Conservation (phyloP, 371 early-diverging fungal species). For the Mucor racemosus region DNA sequence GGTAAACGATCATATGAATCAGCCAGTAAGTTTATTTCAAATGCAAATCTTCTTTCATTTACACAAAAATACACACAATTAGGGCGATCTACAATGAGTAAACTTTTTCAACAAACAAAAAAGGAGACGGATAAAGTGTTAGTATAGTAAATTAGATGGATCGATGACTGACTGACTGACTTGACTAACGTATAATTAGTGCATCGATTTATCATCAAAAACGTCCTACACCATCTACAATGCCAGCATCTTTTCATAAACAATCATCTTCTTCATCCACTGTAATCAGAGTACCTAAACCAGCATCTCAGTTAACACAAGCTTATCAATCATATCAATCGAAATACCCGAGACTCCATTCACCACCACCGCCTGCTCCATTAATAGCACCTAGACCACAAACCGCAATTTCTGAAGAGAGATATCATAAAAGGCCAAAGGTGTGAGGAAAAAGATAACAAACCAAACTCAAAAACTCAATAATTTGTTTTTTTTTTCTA, state of each 20-base stretch:
- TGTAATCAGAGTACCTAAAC: conserved; percentile 17
- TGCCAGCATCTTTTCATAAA: not conserved
- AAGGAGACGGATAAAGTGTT: conserved; percentile 42
- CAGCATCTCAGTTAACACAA: conserved; percentile 19
- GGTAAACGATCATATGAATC: conserved; percentile 29
- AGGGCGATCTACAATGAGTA: conserved; percentile 38
- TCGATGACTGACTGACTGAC: not conserved
- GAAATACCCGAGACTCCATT: conserved; percentile 12
- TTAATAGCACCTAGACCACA: not conserved
- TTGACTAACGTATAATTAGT: conserved; percentile 10
- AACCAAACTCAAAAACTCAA: too few relatives aligned
- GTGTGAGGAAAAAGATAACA: not conserved
- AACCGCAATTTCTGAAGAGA: not conserved
- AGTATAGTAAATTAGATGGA: conserved; percentile 1
- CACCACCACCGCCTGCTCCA: conserved; percentile 6
- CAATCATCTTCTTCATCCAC: conserved; percentile 3
- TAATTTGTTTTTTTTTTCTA: not conserved
- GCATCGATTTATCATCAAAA: conserved; percentile 34
- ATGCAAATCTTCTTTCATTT: not conserved
- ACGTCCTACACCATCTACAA: conserved; percentile 6
- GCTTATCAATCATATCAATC: conserved; percentile 17
- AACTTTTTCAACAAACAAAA: conserved; percentile 40
- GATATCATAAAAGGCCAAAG: conserved; percentile 4
- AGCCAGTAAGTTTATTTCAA: conserved; percentile 26
- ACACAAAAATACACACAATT: not conserved